Conservation (phyloP, 768 basidiomycete genomes). For the Lanmaoa rubissima region DNA sequence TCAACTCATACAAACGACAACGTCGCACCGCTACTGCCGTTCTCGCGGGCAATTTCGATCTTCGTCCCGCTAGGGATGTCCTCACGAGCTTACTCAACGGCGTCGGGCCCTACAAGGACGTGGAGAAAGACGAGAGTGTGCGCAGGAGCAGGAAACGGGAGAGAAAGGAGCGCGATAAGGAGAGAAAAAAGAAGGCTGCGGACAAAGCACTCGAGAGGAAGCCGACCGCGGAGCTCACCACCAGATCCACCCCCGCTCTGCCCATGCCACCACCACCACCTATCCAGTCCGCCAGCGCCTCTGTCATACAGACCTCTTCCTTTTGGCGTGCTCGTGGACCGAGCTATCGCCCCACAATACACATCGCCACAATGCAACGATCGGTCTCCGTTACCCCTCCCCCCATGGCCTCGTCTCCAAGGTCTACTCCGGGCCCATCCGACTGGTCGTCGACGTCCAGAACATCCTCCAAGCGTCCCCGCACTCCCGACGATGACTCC, state of each 20-base stretch:
- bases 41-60: slow-evolving; percentile 73
- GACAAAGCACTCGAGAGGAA: slow-evolving; percentile 36
- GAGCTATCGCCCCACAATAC: slow-evolving; percentile 54
- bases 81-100: slow-evolving; percentile 79
- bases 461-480: slow-evolving; percentile 78
- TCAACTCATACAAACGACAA: slow-evolving; percentile 34
- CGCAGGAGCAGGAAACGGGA: slow-evolving; percentile 54
- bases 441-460: slow-evolving; percentile 70
- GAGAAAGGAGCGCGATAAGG: slow-evolving; percentile 46
- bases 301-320: slow-evolving; percentile 40
- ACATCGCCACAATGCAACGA: slow-evolving; percentile 66
- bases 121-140: slow-evolving; percentile 59
- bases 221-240: slow-evolving; percentile 18
- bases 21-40: slow-evolving; percentile 73
- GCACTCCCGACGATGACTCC: slow-evolving; percentile 66
- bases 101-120: slow-evolving; percentile 60
- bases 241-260: slow-evolving; percentile 17
- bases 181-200: slow-evolving; percentile 43
- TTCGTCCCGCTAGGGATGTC: slow-evolving; percentile 65
- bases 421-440: slow-evolving; percentile 74
- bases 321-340: slow-evolving; percentile 61
- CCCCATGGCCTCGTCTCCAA: slow-evolving; percentile 61
- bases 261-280: slow-evolving; percentile 12
- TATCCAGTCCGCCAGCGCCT: slow-evolving; percentile 29
- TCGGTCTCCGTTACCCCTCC: slow-evolving; percentile 76